Evolutionary conservation across 1,284 basidiomycete species (phyloP), one percentile per base, ranked within the genome.

Genomic region (Cutaneotrichosporon cyanovorans): DNA sequence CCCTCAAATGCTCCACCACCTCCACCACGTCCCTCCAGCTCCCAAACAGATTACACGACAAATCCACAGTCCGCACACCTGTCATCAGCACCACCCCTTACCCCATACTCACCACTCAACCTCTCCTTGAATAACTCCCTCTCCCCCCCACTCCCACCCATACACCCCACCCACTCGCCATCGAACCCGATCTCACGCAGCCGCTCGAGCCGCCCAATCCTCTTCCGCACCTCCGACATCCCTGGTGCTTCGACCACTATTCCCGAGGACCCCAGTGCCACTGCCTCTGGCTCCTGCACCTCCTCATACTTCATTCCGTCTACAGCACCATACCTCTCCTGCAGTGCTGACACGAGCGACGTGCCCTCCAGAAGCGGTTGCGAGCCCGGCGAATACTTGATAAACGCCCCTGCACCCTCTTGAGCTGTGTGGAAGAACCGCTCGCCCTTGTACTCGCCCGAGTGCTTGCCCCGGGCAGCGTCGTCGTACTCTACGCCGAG

Each of bases 401-500:
- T 43, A 44, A 73, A 74, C 23, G 65, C 63, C 4, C 65, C 71
- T 2, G 68, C 56, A 15, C 68, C 62, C 41, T 67, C 34, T 23
- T 65, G 51, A 5, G 55, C 42, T 2, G 56, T 54, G 10, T 47
- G 64, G 65, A 97, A 98, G 69, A 95, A 92, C 30, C 75, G 76
- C 46, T 75, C 78, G 30, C 82, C 85, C 55, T 87, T 81, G 66
- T 85, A 87, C 46, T 75, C 67, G 11, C 93, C 93, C 57, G 84
- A 80, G 65, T 97, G 91, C 69, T 86, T 93, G 21, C 92, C 92
- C 43, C 87, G 78, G 1, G 65, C 51, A 5, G 83, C 76, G 61
- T 90, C 82, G 62, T 98, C 93, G 87, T 92, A 98, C 73, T 97
- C 92, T 42, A 97, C 78, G 12, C 93, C 93, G 5, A 92, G 77